Evolutionary conservation across 2,329 filamentous ascomycete genomes (phyloP).

Genomic region (Cladosporium sp.): DNA sequence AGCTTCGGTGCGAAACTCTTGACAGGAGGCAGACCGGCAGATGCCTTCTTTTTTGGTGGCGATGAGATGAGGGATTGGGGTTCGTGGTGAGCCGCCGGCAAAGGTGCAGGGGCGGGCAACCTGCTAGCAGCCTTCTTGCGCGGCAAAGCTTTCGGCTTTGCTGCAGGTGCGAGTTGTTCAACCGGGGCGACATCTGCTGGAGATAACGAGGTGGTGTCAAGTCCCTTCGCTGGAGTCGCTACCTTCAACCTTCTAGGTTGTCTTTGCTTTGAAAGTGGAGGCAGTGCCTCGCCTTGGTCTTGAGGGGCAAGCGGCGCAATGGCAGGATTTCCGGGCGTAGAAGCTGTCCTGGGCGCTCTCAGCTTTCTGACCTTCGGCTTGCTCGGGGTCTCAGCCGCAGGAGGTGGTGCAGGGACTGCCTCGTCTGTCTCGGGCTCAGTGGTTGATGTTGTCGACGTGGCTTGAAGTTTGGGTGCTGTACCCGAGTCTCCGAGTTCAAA

Average conservation of each 20-base stretch:
- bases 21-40: not conserved
- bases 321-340: constrained; percentile 16
- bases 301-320: not conserved
- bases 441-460: not conserved
- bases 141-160: constrained; percentile 4
- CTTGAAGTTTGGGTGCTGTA: constrained; percentile 6
- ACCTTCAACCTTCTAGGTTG: constrained; percentile 28
- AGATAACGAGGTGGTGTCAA: not conserved
- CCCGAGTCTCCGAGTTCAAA: constrained; percentile 14
- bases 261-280: constrained; percentile 12
- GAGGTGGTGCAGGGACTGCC: constrained; percentile 1
- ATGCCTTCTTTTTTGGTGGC: constrained; percentile 27
- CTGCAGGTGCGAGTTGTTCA: not conserved
- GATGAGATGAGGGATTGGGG: constrained; percentile 21
- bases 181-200: not conserved
- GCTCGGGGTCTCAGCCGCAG: constrained; percentile 27
- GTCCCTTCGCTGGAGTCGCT: constrained; percentile 31
- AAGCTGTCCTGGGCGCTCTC: constrained; percentile 21
- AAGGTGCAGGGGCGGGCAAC: constrained; percentile 20
- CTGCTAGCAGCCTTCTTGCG: constrained; percentile 17
- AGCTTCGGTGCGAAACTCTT: constrained; percentile 20
- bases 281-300: constrained; percentile 10
- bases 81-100: not conserved
- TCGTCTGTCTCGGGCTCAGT: constrained; percentile 1
- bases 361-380: constrained; percentile 27